A percentile compares a stretch with the other conserved stretches of the same genome.
phyloP scores from a whole-genome alignment of 1,139 yeast species.

The Yamadazyma atlantica region DNA sequence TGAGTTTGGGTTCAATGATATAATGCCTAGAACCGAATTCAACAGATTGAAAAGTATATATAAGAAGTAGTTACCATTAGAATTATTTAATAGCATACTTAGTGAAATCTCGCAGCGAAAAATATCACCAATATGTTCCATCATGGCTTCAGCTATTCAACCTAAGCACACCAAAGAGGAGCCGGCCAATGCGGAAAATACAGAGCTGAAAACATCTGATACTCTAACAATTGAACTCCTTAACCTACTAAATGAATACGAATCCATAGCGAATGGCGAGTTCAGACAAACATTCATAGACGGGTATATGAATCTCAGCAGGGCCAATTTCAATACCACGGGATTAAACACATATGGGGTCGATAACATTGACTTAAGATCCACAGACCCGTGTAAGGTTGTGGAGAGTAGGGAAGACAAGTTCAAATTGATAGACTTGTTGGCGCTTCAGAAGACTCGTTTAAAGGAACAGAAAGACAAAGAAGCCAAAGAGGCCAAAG shows the following conservation, averaged over 20 bases:
- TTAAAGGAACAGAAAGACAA: conserved; percentile 2
- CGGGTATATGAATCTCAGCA: conserved; percentile 37
- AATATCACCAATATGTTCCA: too few relatives aligned
- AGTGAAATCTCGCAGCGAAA: too few relatives aligned
- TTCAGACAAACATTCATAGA: conserved; percentile 24
- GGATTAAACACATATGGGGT: conserved; percentile 22
- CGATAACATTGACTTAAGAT: conserved; percentile 30
- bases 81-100: too few relatives aligned
- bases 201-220: too few relatives aligned
- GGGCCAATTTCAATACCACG: conserved; percentile 35
- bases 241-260: conserved; percentile 31
- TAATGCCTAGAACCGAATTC: conserved; percentile 49
- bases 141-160: too few relatives aligned
- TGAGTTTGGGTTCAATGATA: conserved; percentile 50
- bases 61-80: conserved; percentile 20
- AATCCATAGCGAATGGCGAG: conserved; percentile 19
- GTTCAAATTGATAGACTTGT: conserved; percentile 15
- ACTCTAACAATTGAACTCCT: conserved; percentile 16
- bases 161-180: too few relatives aligned
- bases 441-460: conserved; percentile 3
- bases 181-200: too few relatives aligned
- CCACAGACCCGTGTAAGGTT: conserved; percentile 25
- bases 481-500: conserved; percentile 6
- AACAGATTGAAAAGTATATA: conserved; percentile 40
- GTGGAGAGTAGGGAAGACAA: conserved; percentile 10